A percentile compares a stretch with the other conserved stretches of the same genome.
Evolutionary conservation across 108 stramenopile genomes (phyloP).

Genomic region (Nitzschia sp.): DNA sequence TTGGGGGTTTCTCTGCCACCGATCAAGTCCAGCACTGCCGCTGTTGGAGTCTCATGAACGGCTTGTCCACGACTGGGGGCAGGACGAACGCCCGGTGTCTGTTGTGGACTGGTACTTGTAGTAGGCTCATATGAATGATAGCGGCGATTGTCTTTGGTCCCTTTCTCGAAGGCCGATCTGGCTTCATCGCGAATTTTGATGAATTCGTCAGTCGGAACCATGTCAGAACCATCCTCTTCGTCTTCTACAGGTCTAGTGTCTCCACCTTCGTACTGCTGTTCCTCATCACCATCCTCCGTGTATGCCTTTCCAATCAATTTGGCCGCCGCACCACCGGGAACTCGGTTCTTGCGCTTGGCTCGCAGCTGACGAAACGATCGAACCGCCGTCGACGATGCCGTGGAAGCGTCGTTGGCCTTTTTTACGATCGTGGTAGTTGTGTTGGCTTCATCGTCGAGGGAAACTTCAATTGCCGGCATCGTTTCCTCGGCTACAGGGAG

Average conservation of each 20-base stretch:
- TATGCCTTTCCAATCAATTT: conserved; percentile 28
- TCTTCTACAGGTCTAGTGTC: too few species aligned
- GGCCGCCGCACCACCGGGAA: conserved; percentile 53
- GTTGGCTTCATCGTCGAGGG: not conserved
- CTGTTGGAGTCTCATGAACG: conserved; percentile 62
- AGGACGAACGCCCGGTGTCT: too few species aligned
- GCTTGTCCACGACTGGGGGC: conserved; percentile 38
- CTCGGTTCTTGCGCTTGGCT: conserved; percentile 17
- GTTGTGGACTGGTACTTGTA: conserved; percentile 1
- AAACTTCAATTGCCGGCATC: not conserved
- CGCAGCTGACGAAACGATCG: conserved; percentile 19
- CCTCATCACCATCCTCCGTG: conserved; percentile 17
- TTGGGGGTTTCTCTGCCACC: not conserved
- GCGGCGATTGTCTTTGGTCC: conserved; percentile 31
- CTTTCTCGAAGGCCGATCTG: conserved; percentile 35
- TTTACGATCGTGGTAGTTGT: too few species aligned
- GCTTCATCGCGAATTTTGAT: conserved; percentile 28
- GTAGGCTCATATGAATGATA: conserved; percentile 19
- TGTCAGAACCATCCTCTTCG: conserved; percentile 11
- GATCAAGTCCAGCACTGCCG: conserved; percentile 49
- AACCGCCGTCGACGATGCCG: conserved; percentile 9
- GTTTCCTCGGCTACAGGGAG: not conserved
- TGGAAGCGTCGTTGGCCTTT: conserved; percentile 1
- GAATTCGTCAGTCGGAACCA: conserved; percentile 15
- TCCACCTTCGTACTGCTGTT: not conserved